A percentile compares a stretch with the other conserved stretches of the same genome.
Evolutionary conservation across 805 yeast genomes (phyloP).

Genomic region (Hanseniaspora meyeri): DNA sequence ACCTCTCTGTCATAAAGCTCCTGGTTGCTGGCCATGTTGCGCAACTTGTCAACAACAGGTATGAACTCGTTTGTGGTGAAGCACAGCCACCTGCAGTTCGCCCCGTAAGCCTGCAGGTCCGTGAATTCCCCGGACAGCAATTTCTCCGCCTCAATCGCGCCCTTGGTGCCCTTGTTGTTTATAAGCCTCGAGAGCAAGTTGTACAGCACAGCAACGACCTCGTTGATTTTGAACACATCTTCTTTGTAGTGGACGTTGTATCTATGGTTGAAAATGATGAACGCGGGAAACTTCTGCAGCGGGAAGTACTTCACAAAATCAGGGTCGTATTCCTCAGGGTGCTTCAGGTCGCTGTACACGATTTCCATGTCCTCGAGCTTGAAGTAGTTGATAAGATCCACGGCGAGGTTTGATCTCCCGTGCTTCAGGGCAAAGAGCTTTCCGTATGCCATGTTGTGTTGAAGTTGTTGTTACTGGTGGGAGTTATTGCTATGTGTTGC

Average conservation of each 20-base stretch:
- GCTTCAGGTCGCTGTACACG: not conserved
- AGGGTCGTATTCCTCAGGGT: not conserved
- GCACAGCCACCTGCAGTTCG: not conserved
- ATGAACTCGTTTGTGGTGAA: not conserved
- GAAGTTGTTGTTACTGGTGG: too few relatives aligned
- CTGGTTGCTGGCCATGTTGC: not conserved
- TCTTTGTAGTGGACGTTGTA: not conserved
- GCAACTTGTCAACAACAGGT: not conserved
- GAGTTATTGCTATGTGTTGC: too few relatives aligned
- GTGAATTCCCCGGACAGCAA: not conserved
- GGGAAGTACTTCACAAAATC: not conserved
- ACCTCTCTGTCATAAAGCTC: not conserved
- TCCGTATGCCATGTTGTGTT: not conserved
- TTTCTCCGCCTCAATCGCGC: not conserved
- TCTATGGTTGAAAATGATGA: not conserved
- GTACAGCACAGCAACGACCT: not conserved
- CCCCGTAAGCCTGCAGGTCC: not conserved
- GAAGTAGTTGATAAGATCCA: not conserved
- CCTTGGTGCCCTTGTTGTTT: not conserved
- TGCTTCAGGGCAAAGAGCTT: not conserved
- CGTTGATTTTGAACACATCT: not conserved
- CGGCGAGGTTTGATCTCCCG: not conserved
- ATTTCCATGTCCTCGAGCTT: not conserved
- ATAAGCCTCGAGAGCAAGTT: not conserved
- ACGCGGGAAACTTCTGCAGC: not conserved